Base-by-base conservation (phyloP, 768 basidiomycete species). In the Mycena amicta region DNA sequence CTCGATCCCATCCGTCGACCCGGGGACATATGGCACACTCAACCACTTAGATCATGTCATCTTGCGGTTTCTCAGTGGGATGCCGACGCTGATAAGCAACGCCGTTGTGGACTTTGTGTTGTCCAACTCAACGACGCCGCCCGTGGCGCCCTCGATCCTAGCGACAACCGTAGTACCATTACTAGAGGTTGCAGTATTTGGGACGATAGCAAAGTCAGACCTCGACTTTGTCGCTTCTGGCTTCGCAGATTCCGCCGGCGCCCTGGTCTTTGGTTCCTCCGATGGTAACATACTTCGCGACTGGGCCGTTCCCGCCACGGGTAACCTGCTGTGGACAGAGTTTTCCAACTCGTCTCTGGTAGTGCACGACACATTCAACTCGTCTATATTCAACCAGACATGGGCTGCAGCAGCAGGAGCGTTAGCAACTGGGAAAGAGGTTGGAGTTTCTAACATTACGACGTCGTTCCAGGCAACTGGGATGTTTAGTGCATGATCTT, bases 111-210 rank as follows among this genome's bases (percentile, higher is more conserved):
- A 76, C 39, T 85, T 78, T 62, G 74, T 88, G 37, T 70, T 85
- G 16, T 72, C 74, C 4, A 68, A 69, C 16, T 64, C 70, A 11
- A 70, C 73, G 15, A 68, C 72, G 12, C 81, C 84, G 6, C 82
- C 84, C 3, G 62, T 73, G 3, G 70, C 70, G 20, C 65, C 73
- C 25, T 75, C 81, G 11, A 39, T 70, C 15, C 70, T 85, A 52
- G 72, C 77, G 2, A 64, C 86, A n/a, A 61, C 75, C 12, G 66
- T 72, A 1, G 71, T 88, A 45, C 87, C 86, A 23, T 59, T 72
- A 1, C 65, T 89, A 31, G 87, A 88, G 69, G 83, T 87, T 3
- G 86, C 85, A 1, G 65, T 88, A n/a, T 88, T 88, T 66, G 87
- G 87, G 5, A 72, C 78, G 15, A 68, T 88, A 25, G 65, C 68